phyloP scores from a whole-genome alignment of 495 filamentous ascomycete species.

The Penicillium lividum region DNA sequence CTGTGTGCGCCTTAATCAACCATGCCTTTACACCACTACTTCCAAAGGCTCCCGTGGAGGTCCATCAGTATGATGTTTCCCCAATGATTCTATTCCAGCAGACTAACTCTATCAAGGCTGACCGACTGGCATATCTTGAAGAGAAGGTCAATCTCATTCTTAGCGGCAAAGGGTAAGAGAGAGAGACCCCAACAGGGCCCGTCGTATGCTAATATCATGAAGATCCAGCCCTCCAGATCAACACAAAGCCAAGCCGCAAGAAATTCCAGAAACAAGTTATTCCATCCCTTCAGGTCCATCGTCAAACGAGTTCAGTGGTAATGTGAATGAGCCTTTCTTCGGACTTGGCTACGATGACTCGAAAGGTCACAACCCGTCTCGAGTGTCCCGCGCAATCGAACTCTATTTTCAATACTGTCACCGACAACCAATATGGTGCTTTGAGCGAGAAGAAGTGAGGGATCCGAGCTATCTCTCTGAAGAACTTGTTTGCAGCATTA shows the following conservation, averaged over 20 bases:
- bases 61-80: conserved; percentile 33
- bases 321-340: conserved; percentile 28
- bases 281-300: conserved; percentile 22
- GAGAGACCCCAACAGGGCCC: not conserved
- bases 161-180: conserved; percentile 34
- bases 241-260: conserved; percentile 17
- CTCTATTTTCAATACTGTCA: conserved; percentile 50
- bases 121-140: conserved; percentile 46
- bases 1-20: conserved; percentile 45
- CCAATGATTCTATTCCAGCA: not conserved
- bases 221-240: conserved; percentile 25
- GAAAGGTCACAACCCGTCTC: conserved; percentile 27
- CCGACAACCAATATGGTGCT: conserved; percentile 51
- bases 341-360: conserved; percentile 36
- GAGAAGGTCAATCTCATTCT: conserved; percentile 50
- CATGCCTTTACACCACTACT: conserved; percentile 41
- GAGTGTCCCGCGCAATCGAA: conserved; percentile 37
- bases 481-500: conserved; percentile 45
- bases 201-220: conserved; percentile 13
- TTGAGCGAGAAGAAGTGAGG: conserved; percentile 44
- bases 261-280: conserved; percentile 19
- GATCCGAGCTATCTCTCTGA: conserved; percentile 39
- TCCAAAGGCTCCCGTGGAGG: conserved; percentile 29
- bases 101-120: conserved; percentile 39
- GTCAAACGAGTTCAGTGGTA: conserved; percentile 20